Evolutionary conservation across 306 rosid genomes (phyloP).

Genomic region (Betula pendula): DNA sequence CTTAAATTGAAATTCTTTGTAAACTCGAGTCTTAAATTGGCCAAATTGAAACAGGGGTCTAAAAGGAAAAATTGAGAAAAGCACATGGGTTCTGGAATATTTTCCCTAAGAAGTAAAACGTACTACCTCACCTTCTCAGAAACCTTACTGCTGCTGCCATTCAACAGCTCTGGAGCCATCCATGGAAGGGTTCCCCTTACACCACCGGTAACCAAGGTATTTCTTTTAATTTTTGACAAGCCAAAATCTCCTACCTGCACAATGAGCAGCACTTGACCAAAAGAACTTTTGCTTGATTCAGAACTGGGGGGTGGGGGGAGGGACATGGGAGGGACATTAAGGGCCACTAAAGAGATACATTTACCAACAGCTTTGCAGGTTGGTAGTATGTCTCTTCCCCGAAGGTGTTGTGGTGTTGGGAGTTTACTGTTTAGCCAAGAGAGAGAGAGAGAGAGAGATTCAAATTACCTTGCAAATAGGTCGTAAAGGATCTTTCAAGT

Average conservation of each 20-base stretch:
- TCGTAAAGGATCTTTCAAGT: conserved; percentile 74
- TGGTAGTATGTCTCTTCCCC: background rate
- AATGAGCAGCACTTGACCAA: conserved; percentile 1
- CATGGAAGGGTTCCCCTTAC: conserved; percentile 91
- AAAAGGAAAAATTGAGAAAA: too few relatives aligned
- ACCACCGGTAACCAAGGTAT: conserved; percentile 86
- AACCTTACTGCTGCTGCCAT: conserved; percentile 87
- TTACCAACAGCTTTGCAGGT: conserved; percentile 1
- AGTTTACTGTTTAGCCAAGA: background rate
- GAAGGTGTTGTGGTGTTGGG: background rate
- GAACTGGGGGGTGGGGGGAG: background rate
- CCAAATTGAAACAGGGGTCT: too few relatives aligned
- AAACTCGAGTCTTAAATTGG: too few relatives aligned
- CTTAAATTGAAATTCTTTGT: too few relatives aligned
- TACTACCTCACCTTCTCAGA: conserved; percentile 70
- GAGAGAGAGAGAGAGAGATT: background rate
- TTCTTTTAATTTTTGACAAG: conserved; percentile 81
- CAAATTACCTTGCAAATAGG: conserved; percentile 85
- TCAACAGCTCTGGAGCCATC: conserved; percentile 94
- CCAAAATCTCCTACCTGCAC: conserved; percentile 91
- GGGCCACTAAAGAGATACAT: background rate
- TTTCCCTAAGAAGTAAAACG: too few relatives aligned
- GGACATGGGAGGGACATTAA: background rate
- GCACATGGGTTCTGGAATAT: too few relatives aligned
- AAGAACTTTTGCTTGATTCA: background rate